Conservation (phyloP, 1,284 basidiomycete genomes). For the Tilletia horrida region DNA sequence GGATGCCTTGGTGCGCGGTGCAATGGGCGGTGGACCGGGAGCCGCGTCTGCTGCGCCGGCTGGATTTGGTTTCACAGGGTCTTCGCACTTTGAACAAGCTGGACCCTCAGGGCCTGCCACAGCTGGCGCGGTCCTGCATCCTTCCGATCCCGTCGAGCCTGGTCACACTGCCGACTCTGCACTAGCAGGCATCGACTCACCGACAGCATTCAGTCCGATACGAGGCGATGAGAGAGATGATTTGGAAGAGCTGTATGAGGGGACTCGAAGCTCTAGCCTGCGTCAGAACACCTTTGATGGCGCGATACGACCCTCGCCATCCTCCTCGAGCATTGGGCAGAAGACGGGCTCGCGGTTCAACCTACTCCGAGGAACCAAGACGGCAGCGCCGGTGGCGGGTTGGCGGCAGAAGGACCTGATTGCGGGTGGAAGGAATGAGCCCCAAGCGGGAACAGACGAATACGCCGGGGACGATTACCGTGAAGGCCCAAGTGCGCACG, state of each 20-base stretch:
- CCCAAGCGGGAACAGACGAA: background rate
- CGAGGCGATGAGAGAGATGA: background rate
- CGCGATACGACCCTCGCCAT: background rate
- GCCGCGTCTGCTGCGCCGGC: constrained; percentile 1
- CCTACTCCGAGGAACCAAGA: constrained; percentile 9
- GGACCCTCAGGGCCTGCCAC: constrained; percentile 12
- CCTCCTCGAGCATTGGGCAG: background rate
- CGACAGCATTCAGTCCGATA: background rate
- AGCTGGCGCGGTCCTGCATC: background rate
- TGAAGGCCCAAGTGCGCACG: background rate
- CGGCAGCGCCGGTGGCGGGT: constrained; percentile 3
- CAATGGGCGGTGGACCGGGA: constrained; percentile 7
- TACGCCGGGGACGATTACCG: background rate
- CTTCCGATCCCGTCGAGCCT: background rate
- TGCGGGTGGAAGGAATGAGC: constrained; percentile 8
- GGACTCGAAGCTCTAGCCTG: background rate
- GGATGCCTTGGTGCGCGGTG: constrained; percentile 35
- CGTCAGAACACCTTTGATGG: constrained; percentile 16
- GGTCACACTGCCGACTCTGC: background rate
- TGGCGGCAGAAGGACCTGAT: constrained; percentile 17
- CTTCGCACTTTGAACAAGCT: background rate
- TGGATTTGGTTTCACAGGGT: background rate
- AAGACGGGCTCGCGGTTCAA: constrained; percentile 11
- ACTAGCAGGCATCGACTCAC: background rate
- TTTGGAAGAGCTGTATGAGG: background rate